These are phyloP conservation scores for Saccharomyces hybrid DNA, from an alignment of 1,139 yeast species.

Conservation along the genomic window DNA sequence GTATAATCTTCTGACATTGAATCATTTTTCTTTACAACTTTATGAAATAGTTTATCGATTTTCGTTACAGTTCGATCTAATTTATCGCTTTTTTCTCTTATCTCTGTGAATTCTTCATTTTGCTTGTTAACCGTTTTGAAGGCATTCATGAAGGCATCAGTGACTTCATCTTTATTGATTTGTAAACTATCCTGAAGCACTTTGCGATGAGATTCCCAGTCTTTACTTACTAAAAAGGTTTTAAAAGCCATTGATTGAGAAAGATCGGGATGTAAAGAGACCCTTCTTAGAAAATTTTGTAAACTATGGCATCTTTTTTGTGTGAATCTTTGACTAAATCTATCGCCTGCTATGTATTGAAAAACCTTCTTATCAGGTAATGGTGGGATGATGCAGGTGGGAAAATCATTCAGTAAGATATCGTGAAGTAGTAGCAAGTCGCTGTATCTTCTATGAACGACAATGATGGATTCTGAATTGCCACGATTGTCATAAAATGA, in stretches of 20 bases:
- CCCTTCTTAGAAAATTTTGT: conserved; percentile 64
- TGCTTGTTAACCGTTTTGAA: conserved; percentile 73
- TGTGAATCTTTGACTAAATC: conserved; percentile 76
- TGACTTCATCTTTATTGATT: conserved; percentile 35
- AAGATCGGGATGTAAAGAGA: conserved; percentile 66
- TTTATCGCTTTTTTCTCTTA: conserved; percentile 73
- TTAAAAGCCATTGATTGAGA: conserved; percentile 65
- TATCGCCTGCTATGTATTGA: conserved; percentile 92
- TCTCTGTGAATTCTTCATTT: conserved; percentile 73
- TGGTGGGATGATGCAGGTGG: conserved; percentile 85
- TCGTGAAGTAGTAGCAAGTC: conserved; percentile 77
- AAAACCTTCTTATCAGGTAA: conserved; percentile 87
- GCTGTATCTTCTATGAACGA: conserved; percentile 70
- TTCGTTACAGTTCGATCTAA: conserved; percentile 74
- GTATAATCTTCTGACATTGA: conserved; percentile 68
- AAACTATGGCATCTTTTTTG: conserved; percentile 77
- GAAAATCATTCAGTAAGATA: conserved; percentile 66
- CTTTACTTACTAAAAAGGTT: conserved; percentile 70
- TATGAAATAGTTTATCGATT: conserved; percentile 69
- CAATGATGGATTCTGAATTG: conserved; percentile 39
- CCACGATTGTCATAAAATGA: conserved; percentile 36
- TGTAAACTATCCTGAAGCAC: conserved; percentile 20
- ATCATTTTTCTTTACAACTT: conserved; percentile 64
- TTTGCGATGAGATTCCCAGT: conserved; percentile 76
- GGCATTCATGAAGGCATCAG: conserved; percentile 89